Base-by-base conservation (phyloP, 768 basidiomycete genomes). In the Trametes cinnabarina region DNA sequence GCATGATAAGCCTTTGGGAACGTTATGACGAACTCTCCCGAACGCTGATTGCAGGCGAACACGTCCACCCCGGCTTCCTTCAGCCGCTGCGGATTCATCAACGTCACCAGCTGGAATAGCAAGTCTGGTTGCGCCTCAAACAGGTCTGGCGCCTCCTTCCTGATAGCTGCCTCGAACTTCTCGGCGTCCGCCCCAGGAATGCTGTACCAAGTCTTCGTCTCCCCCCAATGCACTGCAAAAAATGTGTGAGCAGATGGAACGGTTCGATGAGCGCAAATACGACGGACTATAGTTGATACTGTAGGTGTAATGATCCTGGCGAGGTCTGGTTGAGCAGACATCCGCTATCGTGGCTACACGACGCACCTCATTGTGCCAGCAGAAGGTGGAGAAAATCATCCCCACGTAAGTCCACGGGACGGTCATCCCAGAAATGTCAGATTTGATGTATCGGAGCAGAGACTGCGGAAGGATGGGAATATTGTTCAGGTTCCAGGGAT, bases 161-260 rank as follows among this genome's bases (percentile, higher is more conserved):
- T 88, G 72, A 99, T 97, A 23, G 96, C 96, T 26, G 89, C 87
- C 74, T 99, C 97, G 68, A 99, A 98, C 71, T 92, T 92, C 64
- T 92, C 92, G 25, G 95, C 94, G 66, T 97, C 92, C 48, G 85
- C 84, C n/a, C 91, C 96, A 7, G 97, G 96, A 41, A 98, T 90
- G 48, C 95, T 95, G 73, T 99, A 99, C 97, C 97, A 99, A 0
- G 96, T 99, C 79, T 99, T 99, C 32, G 96, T 96, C 71, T 97
- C 96, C 26, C 97, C 97, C 92, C 94, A 98, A 71, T 98, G 94
- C 90, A 96, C 94, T 95, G 63, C 28, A 32, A 22, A 49, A 51
- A 47, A 56, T 4, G 3, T 34, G 43, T 63, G 14, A 63, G 55
- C 26, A 37, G 9, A 58, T 47, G 11, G 19, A 62, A 32, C 43